Conservation (phyloP, 2,329 filamentous ascomycete species). For the Pyricularia sp. region DNA sequence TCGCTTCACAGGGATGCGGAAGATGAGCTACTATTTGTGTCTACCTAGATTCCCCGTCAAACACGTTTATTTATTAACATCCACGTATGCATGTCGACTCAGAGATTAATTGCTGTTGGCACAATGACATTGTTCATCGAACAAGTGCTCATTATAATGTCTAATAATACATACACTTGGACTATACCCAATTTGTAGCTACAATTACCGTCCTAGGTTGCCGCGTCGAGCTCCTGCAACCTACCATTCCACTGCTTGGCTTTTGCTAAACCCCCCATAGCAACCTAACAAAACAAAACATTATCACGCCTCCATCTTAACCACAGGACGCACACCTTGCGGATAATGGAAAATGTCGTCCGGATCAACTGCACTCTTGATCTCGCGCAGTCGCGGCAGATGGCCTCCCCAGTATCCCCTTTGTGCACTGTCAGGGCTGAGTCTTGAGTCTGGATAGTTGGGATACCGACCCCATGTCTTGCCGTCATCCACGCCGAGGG, state of each 20-base stretch:
- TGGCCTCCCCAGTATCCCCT: conserved; percentile 22
- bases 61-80: too few relatives aligned
- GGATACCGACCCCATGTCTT: conserved; percentile 24
- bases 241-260: too few relatives aligned
- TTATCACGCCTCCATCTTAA: conserved; percentile 1
- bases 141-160: not conserved
- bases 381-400: conserved; percentile 17
- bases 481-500: conserved; percentile 11
- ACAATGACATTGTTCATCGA: not conserved
- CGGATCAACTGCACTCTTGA: conserved; percentile 25
- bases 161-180: not conserved
- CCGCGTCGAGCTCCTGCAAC: too few relatives aligned
- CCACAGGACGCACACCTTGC: conserved; percentile 19
- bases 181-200: not conserved
- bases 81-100: too few relatives aligned
- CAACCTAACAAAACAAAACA: not conserved
- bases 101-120: too few relatives aligned
- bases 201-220: not conserved
- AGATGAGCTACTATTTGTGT: not conserved
- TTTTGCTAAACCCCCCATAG: not conserved
- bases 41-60: not conserved
- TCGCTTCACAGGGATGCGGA: not conserved
- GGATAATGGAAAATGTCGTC: conserved; percentile 26
- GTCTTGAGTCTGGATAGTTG: conserved; percentile 25
- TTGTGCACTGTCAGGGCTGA: conserved; percentile 20